These are phyloP conservation scores for Cryphonectria japonica DNA, from an alignment of 2,329 filamentous ascomycete species.

Conservation along the genomic window DNA sequence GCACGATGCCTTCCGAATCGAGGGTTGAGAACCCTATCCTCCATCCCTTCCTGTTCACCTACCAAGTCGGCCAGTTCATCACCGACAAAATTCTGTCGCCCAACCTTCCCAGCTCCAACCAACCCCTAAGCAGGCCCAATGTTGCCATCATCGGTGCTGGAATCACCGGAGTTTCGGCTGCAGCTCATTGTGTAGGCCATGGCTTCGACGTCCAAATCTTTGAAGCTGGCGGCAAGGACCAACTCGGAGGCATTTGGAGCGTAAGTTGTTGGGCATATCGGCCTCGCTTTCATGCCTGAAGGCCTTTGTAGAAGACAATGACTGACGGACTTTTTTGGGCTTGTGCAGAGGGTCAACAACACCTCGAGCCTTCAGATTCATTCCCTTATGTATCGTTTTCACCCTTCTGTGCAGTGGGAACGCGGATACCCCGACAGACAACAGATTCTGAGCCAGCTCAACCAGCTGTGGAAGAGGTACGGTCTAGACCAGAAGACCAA, in stretches of 20 bases:
- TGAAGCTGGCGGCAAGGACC: constrained; percentile 68
- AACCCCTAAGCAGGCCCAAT: constrained; percentile 62
- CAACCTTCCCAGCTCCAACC: constrained; percentile 63
- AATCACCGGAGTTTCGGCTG: constrained; percentile 76
- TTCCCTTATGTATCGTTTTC: constrained; percentile 85
- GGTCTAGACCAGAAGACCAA: constrained; percentile 70
- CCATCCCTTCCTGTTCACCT: constrained; percentile 65
- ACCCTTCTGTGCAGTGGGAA: constrained; percentile 76
- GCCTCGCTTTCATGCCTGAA: neutral
- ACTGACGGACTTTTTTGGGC: constrained; percentile 6
- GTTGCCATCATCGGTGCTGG: constrained; percentile 73
- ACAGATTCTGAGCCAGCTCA: constrained; percentile 75
- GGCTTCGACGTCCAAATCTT: constrained; percentile 83
- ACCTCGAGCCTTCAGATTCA: constrained; percentile 84
- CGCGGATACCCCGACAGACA: constrained; percentile 77
- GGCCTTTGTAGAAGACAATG: neutral
- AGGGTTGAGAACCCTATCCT: constrained; percentile 46
- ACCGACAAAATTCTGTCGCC: constrained; percentile 70
- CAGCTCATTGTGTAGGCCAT: constrained; percentile 82
- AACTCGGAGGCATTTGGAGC: constrained; percentile 81
- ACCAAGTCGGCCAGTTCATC: constrained; percentile 67
- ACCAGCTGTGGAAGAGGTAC: constrained; percentile 75
- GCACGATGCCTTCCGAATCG: constrained; percentile 40
- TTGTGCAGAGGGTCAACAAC: constrained; percentile 71
- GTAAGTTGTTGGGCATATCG: constrained; percentile 47